Evolutionary conservation across 495 filamentous ascomycete species (phyloP), one percentile per base, ranked within the genome.

Genomic region (Hapsidospora chrysogenum): DNA sequence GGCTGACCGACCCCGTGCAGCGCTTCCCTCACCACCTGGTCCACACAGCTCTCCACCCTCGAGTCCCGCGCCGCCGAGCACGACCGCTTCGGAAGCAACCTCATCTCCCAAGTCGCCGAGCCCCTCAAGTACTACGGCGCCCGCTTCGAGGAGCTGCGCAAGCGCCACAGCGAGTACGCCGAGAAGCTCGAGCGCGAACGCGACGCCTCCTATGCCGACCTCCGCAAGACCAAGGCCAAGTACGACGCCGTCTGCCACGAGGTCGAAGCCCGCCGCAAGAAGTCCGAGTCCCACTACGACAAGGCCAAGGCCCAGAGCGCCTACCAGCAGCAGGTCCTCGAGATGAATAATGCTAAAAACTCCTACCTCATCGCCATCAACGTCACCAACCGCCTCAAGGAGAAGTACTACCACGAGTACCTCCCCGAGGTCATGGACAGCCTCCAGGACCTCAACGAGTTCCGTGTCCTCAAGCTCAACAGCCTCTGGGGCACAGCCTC

Each of bases 271-370:
- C 73, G 80, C 52, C 78, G 89, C 44, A 94, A 93, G 63, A 99
- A 96, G 65, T 75, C 76, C 35, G 89, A 96, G 47, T 78, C 75
- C 20, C 68, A 82, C 16, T 89, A 85, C 42, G 92, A 96, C 53
- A 76, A 85, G 52, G 52, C 66, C 18, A 99, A 96, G 57, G 85
- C 92, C 5, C 82, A 92, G 52, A 73, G 70, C 45, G 73, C 78
- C 13, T 96, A 89, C 52, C 82, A 92, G 46, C 81, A 89, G 47
- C 86, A 96, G 52, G 61, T 86, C 26, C 48, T 74, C 27, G 87
- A 96, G 36, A 96, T 96, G 92, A 76, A 83, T 54, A 96, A 96
- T 51, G 72, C 81, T 48, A 99, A 99, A 79, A 99, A 96, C 48
- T 85, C 82, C 2, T 99, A 99, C 47, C 61, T 99, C 25, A 87